These are phyloP conservation scores for Trichoderma sp. DNA, from an alignment of 2,329 filamentous ascomycete genomes.

Conservation along the genomic window DNA sequence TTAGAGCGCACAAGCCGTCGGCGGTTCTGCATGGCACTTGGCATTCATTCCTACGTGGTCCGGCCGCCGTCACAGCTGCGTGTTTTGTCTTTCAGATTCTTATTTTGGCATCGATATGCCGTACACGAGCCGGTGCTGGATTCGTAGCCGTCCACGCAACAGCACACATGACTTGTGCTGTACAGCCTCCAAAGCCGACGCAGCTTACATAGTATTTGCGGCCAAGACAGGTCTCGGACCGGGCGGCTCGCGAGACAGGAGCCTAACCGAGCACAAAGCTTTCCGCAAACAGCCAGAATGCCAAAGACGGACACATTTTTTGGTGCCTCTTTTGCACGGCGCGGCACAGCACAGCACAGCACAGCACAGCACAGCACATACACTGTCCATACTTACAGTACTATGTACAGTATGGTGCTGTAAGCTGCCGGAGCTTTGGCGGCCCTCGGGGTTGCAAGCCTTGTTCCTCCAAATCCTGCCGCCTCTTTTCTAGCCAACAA, in stretches of 20 bases:
- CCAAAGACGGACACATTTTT: not conserved
- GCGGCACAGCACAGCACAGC: not conserved
- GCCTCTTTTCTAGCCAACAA: not conserved
- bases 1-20: not conserved
- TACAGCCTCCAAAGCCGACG: constrained; percentile 5
- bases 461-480: constrained; percentile 1
- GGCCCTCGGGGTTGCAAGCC: constrained; percentile 7
- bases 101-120: constrained; percentile 8
- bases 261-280: not conserved
- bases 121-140: not conserved
- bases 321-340: not conserved
- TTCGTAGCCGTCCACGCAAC: not conserved
- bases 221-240: constrained; percentile 8
- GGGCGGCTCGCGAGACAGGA: constrained; percentile 10
- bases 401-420: too few species aligned
- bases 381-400: too few species aligned
- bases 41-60: constrained; percentile 4
- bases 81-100: not conserved
- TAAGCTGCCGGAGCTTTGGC: not conserved
- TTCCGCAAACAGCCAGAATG: not conserved
- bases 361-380: too few species aligned
- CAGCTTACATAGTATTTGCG: not conserved
- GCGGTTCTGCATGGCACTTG: constrained; percentile 1
- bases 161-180: not conserved
- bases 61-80: not conserved